Evolutionary conservation across 176 grass and related monocot genomes (phyloP).

Genomic region (Carex scoparia): DNA sequence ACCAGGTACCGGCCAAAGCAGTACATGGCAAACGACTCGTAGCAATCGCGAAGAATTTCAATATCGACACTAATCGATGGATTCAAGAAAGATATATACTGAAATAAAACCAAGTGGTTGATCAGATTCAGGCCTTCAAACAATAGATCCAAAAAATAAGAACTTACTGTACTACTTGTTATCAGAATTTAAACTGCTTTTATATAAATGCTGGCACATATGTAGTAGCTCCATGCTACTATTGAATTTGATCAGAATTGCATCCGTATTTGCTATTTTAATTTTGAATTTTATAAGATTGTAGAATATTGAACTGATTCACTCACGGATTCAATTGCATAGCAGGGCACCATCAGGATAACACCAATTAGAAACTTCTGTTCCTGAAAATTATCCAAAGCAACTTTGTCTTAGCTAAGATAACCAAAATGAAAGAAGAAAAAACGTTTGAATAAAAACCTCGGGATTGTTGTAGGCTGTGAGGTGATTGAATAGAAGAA

Average conservation of each 20-base stretch:
- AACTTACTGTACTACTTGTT: neutral
- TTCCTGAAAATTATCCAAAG: conserved; percentile 48
- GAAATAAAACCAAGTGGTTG: conserved; percentile 17
- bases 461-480: conserved; percentile 87
- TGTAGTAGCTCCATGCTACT: neutral
- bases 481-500: conserved; percentile 67
- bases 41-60: conserved; percentile 81
- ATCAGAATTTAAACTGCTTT: neutral
- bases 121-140: conserved; percentile 3
- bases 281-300: neutral
- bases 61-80: conserved; percentile 74
- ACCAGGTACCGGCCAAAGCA: conserved; percentile 94
- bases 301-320: conserved; percentile 14
- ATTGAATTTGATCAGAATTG: neutral
- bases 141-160: neutral
- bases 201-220: neutral
- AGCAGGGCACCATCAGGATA: conserved; percentile 79
- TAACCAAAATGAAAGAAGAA: neutral
- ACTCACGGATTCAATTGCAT: conserved; percentile 80
- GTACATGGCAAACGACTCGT: conserved; percentile 96
- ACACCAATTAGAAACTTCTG: conserved; percentile 86
- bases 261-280: neutral
- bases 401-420: neutral
- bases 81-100: conserved; percentile 85
- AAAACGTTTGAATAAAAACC: conserved; percentile 35